Conservation (phyloP, 2,329 filamentous ascomycete genomes). For the Fusarium metavorans region DNA sequence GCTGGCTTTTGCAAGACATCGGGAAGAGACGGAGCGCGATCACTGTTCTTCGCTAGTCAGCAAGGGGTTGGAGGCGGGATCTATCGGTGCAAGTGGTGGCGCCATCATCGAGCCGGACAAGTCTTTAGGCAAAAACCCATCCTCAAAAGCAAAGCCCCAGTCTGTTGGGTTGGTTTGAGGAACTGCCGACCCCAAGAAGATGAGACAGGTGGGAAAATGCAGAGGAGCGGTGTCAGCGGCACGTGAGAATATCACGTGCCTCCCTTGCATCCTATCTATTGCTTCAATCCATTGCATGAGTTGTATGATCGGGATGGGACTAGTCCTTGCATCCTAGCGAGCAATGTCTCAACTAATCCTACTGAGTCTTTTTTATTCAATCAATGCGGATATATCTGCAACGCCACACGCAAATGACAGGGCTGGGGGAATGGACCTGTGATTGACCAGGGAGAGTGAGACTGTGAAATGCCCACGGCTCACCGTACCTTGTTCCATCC, state of each 20-base stretch:
- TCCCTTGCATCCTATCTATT: background rate
- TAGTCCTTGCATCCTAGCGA: background rate
- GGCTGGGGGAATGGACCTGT: slow-evolving; percentile 15
- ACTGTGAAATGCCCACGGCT: slow-evolving; percentile 20
- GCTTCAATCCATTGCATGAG: background rate
- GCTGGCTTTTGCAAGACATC: slow-evolving; percentile 18
- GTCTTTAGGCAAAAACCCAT: slow-evolving; percentile 19
- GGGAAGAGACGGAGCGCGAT: slow-evolving; percentile 34
- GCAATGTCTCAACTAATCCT: background rate
- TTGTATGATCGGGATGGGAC: background rate
- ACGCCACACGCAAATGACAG: slow-evolving; percentile 18
- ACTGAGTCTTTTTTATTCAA: background rate
- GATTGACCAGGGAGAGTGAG: slow-evolving; percentile 21
- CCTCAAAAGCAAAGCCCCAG: background rate
- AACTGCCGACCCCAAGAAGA: background rate
- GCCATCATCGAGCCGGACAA: slow-evolving; percentile 10
- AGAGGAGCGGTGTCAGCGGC: background rate
- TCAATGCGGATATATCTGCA: slow-evolving; percentile 1
- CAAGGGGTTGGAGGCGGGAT: slow-evolving; percentile 17
- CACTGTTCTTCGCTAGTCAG: slow-evolving; percentile 3
- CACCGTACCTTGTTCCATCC: slow-evolving; percentile 19
- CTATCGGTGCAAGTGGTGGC: slow-evolving; percentile 19
- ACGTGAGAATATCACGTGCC: slow-evolving; percentile 20
- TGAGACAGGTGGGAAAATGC: background rate
- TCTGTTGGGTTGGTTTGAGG: background rate